Evolutionary conservation across 1,284 basidiomycete genomes (phyloP), one percentile per base, ranked within the genome.

Genomic region (Cyathus olla): DNA sequence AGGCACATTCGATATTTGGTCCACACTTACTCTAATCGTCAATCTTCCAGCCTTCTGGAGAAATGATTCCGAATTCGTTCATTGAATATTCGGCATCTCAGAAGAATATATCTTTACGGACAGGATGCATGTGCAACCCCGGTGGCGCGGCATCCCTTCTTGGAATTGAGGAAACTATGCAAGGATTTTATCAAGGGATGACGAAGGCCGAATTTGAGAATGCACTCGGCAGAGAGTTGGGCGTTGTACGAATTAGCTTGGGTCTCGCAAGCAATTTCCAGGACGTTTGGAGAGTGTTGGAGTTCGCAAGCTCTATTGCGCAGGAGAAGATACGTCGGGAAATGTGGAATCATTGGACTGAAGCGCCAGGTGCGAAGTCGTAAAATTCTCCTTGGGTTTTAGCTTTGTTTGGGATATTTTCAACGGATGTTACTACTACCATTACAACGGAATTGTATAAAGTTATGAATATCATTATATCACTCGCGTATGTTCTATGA

Each of bases 121-220:
- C 93, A 2, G 93, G 93, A 0, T 95, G 93, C 72, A 90, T 95
- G 85, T 95, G 94, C 70, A 95, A 95, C 64, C 91, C 93, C 4
- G 93, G 93, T 8, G 93, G 89, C 13, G 91, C 92, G 0, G 88
- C 91, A 0, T 85, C 89, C 3, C 78, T 93, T 5, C 83, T 94
- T 3, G 90, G 88, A 0, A 84, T 94, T 35, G 78, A 88, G 60
- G 81, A 84, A n/a, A 83, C 88, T 61, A 94, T 94, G 91, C 77
- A 80, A n/a, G 75, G 73, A 17, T 80, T 93, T 0, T 86, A 84
- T 61, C 77, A 82, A 1, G 89, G 90, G 5, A 83, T 87, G 28
- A 90, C 87, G 4, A 82, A 91, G 51, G 78, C 78, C 47, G 87
- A 88, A 39, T 88, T 93, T 66, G 89, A 93, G 73, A 72, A 74